Evolutionary conservation across 108 stramenopile genomes (phyloP), one percentile per base, ranked within the genome.

Genomic region (Cyclotella sp.): DNA sequence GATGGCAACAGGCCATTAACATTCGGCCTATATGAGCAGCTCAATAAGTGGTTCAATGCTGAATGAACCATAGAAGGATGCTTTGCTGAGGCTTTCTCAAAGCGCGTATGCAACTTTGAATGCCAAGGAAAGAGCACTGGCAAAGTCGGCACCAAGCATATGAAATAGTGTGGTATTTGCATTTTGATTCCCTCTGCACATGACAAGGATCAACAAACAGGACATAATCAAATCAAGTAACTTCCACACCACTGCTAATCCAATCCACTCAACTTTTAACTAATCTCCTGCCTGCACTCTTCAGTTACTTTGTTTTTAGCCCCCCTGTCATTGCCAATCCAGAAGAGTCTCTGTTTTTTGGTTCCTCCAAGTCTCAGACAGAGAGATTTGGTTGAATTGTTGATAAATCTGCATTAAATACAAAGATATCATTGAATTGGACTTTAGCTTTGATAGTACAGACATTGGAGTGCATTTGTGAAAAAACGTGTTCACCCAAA

Each of bases 381-480:
- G 4, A 57, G 55, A 19, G 24, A 13, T 57, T 57, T 24, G n/a
- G n/a, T 24, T 1, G 24, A 21, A 24, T 24, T 57, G 55, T 57
- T 1, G 24, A 8, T 8, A 57, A 57, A 57, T 57, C n/a, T 24
- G 24, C 2, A 8, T 24, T 12, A 57, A 57, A 21, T 26, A 57
- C 24, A 8, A 57, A 18, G 1, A 2, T 29, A 51, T 68, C 26
- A 68, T 49, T 29, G 44, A 49, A 13, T 18, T 15, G 16, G 47
- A 49, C 6, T 68, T 51, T 13, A 49, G 26, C 11, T 68, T 68
- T 68, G 49, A 68, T 12, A 47, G 27, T 28, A 11, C 24, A 16
- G 67, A 68, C 29, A 68, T 68, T 29, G 67, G 67, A 28, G 67
- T 68, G 14, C 47, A 68, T 30, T 68, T 49, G 12, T 68, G 67